Evolutionary conservation across 192 early-diverging fungal genomes (phyloP).

Genomic region (Coemansia sp.): DNA sequence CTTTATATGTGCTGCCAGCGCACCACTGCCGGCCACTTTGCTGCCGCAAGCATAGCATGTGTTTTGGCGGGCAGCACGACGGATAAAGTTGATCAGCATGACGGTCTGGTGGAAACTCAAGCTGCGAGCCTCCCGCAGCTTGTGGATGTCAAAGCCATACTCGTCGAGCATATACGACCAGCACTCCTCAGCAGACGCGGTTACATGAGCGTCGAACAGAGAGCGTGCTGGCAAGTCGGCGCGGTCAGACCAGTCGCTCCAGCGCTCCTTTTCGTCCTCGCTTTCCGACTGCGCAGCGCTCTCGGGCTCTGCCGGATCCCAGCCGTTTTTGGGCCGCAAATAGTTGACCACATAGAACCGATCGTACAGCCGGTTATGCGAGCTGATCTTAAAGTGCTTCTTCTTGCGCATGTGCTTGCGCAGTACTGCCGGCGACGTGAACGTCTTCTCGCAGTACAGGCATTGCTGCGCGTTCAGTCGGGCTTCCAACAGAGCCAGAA

Average conservation of each 20-base stretch:
- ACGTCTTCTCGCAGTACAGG: conserved; percentile 92
- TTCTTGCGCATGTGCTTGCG: conserved; percentile 98
- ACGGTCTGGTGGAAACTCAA: conserved; percentile 86
- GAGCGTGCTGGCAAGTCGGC: conserved; percentile 65
- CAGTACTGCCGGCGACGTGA: conserved; percentile 80
- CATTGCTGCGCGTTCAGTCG: conserved; percentile 75
- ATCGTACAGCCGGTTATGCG: conserved; percentile 86
- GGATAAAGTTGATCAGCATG: conserved; percentile 81
- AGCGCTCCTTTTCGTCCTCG: conserved; percentile 54
- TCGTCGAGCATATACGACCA: conserved; percentile 69
- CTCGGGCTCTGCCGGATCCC: conserved; percentile 84
- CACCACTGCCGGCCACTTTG: conserved; percentile 44
- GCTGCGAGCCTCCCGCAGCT: conserved; percentile 49
- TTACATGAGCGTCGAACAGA: conserved; percentile 72
- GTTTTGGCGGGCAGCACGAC: conserved; percentile 60
- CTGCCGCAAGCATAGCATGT: conserved; percentile 70
- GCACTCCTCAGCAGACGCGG: conserved; percentile 59
- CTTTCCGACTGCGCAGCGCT: conserved; percentile 70
- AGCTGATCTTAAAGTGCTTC: conserved; percentile 94
- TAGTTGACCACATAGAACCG: conserved; percentile 95
- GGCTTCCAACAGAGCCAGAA: conserved; percentile 69
- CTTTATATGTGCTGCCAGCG: conserved; percentile 66
- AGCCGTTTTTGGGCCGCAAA: conserved; percentile 84
- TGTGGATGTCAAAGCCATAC: conserved; percentile 76
- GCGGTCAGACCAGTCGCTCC: conserved; percentile 82